Conservation (phyloP, 192 early-diverging fungal species). For the Backusella australiensis region DNA sequence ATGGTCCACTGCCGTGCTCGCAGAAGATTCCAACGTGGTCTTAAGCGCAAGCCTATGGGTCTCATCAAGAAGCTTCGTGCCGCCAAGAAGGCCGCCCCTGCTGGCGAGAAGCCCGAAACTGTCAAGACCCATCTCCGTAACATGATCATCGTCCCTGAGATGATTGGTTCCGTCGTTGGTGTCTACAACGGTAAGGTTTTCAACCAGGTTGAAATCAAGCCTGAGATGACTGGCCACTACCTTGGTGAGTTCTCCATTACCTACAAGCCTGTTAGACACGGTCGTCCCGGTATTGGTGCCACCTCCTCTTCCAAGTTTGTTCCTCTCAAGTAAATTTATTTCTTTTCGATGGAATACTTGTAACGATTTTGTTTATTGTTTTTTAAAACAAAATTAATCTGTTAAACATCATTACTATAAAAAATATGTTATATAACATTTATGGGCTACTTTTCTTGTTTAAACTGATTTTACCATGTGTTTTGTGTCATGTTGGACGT, state of each 20-base stretch:
- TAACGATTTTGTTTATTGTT: background rate
- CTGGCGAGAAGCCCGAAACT: slow-evolving; percentile 89
- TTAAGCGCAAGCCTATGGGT: slow-evolving; percentile 99
- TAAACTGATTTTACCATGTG: background rate
- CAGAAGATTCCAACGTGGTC: slow-evolving; percentile 97
- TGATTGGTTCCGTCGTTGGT: slow-evolving; percentile 95
- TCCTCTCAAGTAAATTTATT: slow-evolving; percentile 72
- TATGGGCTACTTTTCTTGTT: background rate
- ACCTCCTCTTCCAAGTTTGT: slow-evolving; percentile 95
- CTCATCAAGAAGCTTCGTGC: slow-evolving; percentile 99
- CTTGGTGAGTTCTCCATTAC: slow-evolving; percentile 59
- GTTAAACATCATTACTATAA: background rate
- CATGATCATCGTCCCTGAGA: slow-evolving; percentile 99
- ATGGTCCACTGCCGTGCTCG: slow-evolving; percentile 94
- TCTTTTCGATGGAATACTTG: background rate
- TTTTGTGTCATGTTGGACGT: background rate
- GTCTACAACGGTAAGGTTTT: slow-evolving; percentile 99
- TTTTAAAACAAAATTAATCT: background rate
- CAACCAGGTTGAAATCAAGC: slow-evolving; percentile 98
- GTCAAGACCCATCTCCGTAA: slow-evolving; percentile 99
- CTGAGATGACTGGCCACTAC: slow-evolving; percentile 36
- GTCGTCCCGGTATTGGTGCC: slow-evolving; percentile 99
- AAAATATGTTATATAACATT: background rate
- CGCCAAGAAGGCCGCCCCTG: slow-evolving; percentile 90
- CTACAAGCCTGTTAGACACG: slow-evolving; percentile 99